Evolutionary conservation across 1,284 basidiomycete genomes (phyloP).

Genomic region (Xerocomus amazonicus): DNA sequence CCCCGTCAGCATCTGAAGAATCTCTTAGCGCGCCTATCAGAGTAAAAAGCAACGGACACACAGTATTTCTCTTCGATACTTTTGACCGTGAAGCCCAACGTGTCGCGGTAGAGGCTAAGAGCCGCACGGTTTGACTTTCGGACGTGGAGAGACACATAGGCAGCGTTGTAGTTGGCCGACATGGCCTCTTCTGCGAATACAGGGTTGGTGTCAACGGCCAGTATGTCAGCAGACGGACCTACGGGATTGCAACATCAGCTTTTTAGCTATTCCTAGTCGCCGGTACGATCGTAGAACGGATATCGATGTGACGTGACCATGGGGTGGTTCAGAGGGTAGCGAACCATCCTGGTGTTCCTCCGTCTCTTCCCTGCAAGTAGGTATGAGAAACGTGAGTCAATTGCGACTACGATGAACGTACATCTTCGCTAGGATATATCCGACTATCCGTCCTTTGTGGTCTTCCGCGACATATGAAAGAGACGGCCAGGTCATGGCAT

Average conservation of each 20-base stretch:
- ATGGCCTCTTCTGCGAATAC: constrained; percentile 77
- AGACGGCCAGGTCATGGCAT: constrained; percentile 94
- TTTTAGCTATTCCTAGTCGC: constrained; percentile 87
- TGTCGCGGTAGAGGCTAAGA: constrained; percentile 83
- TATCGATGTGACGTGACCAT: constrained; percentile 95
- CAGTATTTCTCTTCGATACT: constrained; percentile 90
- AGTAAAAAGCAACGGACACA: constrained; percentile 36
- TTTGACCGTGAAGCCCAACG: constrained; percentile 83
- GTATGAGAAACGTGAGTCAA: constrained; percentile 5
- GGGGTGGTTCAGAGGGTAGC: constrained; percentile 49
- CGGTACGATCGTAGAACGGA: constrained; percentile 90
- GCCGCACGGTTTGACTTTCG: constrained; percentile 92
- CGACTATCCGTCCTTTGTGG: constrained; percentile 88
- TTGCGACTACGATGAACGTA: constrained; percentile 34
- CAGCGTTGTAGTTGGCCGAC: constrained; percentile 79
- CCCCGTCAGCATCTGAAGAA: constrained; percentile 79
- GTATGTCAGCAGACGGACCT: constrained; percentile 31
- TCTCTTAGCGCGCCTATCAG: constrained; percentile 9
- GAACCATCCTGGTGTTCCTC: constrained; percentile 28
- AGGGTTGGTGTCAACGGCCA: constrained; percentile 3
- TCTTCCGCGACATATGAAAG: constrained; percentile 97
- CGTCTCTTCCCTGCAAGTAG: constrained; percentile 42
- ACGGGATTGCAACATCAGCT: constrained; percentile 93
- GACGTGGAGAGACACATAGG: constrained; percentile 89
- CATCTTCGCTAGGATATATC: constrained; percentile 98